Evolutionary conservation across 106 monocot genomes (phyloP).

Genomic region (Gastrodia elata): DNA sequence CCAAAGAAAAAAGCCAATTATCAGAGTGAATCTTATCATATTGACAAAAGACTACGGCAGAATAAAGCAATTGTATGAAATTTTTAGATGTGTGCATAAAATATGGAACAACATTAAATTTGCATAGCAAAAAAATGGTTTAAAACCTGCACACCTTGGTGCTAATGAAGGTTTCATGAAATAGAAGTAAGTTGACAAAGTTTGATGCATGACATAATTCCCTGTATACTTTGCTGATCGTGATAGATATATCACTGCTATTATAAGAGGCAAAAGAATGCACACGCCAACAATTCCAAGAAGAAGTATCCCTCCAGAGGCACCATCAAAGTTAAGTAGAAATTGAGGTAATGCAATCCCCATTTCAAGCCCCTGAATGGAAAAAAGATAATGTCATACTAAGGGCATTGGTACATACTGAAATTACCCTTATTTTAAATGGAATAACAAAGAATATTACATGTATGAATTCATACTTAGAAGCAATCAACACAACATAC

Average conservation of each 20-base stretch:
- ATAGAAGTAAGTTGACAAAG: slow-evolving; percentile 69
- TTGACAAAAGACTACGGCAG: neutral
- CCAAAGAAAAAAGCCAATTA: neutral
- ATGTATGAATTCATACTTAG: neutral
- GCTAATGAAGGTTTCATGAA: slow-evolving; percentile 86
- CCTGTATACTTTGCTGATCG: slow-evolving; percentile 88
- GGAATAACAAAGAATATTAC: neutral
- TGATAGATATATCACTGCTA: slow-evolving; percentile 82
- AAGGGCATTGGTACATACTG: neutral
- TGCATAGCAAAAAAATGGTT: neutral
- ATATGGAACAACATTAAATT: neutral
- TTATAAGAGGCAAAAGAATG: slow-evolving; percentile 72
- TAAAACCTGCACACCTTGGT: slow-evolving; percentile 41
- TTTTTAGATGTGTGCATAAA: neutral
- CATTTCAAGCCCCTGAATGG: slow-evolving; percentile 74
- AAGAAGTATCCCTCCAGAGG: slow-evolving; percentile 72
- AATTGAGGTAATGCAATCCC: slow-evolving; percentile 94
- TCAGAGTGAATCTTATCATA: neutral
- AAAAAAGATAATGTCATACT: slow-evolving; percentile 1
- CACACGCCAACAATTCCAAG: slow-evolving; percentile 92
- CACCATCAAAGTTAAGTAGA: slow-evolving; percentile 71
- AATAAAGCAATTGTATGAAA: neutral
- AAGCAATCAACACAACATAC: neutral
- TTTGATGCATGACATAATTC: slow-evolving; percentile 86
- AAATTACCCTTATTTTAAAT: neutral